phyloP scores from a whole-genome alignment of 2,329 filamentous ascomycete species.

The Ophiostoma himal-ulmi region DNA sequence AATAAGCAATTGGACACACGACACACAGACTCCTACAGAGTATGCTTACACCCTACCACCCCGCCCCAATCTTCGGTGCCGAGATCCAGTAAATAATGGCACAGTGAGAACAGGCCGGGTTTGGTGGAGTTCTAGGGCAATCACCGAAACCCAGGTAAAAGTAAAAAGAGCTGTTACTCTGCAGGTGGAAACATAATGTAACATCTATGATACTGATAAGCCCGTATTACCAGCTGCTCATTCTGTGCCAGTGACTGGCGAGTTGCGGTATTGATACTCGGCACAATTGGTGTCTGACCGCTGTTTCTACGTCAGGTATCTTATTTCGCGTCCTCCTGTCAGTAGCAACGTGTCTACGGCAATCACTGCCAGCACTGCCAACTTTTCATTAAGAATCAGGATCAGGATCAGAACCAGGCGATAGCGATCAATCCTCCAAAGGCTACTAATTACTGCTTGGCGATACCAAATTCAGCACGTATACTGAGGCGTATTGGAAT shows the following conservation, averaged over 20 bases:
- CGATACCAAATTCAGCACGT: not conserved
- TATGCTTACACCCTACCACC: not conserved
- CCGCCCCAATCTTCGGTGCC: not conserved
- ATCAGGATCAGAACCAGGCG: not conserved
- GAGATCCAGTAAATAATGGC: not conserved
- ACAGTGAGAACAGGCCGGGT: slow-evolving; percentile 3
- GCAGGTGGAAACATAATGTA: not conserved
- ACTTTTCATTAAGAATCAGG: not conserved
- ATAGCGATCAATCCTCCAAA: not conserved
- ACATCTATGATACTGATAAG: not conserved
- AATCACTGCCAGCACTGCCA: not conserved
- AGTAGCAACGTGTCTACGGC: not conserved
- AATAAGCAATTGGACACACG: slow-evolving; percentile 9
- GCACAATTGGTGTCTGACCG: not conserved
- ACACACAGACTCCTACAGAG: not conserved
- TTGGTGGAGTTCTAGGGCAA: not conserved
- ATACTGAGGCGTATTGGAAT: not conserved
- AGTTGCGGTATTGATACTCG: not conserved
- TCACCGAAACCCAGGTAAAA: not conserved
- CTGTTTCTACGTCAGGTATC: not conserved
- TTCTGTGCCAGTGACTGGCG: not conserved
- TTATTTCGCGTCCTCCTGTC: not conserved
- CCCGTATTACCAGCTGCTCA: not conserved
- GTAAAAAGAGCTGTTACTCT: not conserved
- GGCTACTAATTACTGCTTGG: not conserved